Conservation (phyloP, 2,329 filamentous ascomycete species). For the Moelleriella libera region DNA sequence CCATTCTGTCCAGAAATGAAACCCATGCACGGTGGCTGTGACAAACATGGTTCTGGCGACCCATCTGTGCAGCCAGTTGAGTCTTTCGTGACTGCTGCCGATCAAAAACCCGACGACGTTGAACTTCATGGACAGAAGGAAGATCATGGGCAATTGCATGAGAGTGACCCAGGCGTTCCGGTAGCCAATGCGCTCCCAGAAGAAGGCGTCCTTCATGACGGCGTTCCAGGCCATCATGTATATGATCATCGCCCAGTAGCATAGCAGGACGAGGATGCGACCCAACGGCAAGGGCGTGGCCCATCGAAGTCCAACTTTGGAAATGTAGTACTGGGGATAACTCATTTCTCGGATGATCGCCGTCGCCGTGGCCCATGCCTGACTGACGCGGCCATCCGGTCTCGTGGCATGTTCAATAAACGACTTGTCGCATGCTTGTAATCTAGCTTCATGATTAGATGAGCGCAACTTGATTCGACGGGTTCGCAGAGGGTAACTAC, state of each 20-base stretch:
- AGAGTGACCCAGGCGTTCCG: slow-evolving; percentile 54
- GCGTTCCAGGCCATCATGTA: slow-evolving; percentile 40
- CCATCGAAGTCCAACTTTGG: slow-evolving; percentile 33
- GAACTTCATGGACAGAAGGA: slow-evolving; percentile 45
- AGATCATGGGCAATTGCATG: slow-evolving; percentile 50
- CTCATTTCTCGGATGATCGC: slow-evolving; percentile 40
- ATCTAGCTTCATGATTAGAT: slow-evolving; percentile 16
- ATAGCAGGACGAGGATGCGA: slow-evolving; percentile 35
- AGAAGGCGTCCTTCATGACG: slow-evolving; percentile 36
- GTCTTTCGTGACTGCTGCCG: slow-evolving; percentile 51
- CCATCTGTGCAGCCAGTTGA: slow-evolving; percentile 66
- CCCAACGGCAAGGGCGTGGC: slow-evolving; percentile 43
- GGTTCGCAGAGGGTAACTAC: slow-evolving; percentile 13
- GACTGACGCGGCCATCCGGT: slow-evolving; percentile 29
- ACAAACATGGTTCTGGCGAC: slow-evolving; percentile 54
- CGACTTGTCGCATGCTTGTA: slow-evolving; percentile 27
- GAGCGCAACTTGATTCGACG: not conserved
- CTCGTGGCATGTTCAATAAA: slow-evolving; percentile 36
- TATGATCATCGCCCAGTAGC: slow-evolving; percentile 45
- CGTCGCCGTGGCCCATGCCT: slow-evolving; percentile 44
- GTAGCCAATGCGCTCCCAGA: slow-evolving; percentile 51
- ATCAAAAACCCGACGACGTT: slow-evolving; percentile 45
- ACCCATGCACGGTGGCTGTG: slow-evolving; percentile 55
- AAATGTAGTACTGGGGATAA: slow-evolving; percentile 39
- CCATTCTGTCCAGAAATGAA: slow-evolving; percentile 55